phyloP scores from a whole-genome alignment of 2,329 filamentous ascomycete species.

The Cladophialophora chaetospira region DNA sequence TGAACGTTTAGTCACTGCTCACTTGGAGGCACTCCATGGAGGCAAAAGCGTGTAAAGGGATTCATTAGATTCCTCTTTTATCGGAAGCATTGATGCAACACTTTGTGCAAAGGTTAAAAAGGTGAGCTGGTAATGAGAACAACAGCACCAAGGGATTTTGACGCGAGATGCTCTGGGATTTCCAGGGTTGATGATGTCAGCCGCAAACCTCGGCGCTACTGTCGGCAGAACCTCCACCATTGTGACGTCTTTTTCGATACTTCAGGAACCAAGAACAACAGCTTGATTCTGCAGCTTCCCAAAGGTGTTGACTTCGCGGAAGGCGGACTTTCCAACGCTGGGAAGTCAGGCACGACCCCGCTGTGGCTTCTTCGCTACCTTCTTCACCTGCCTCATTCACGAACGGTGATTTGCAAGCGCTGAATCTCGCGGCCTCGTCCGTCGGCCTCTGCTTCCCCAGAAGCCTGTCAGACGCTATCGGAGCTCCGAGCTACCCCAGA shows the following conservation, averaged over 20 bases:
- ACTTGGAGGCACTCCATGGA: too few species aligned
- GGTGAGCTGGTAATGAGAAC: too few species aligned
- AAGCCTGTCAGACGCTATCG: background rate
- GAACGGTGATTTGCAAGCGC: background rate
- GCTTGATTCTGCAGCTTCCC: background rate
- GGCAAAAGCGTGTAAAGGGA: too few species aligned
- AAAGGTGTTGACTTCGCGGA: background rate
- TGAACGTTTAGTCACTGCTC: too few species aligned
- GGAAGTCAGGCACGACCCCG: background rate
- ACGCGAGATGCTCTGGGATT: too few species aligned
- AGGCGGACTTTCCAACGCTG: too few species aligned
- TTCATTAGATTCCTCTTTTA: too few species aligned
- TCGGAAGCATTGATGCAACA: too few species aligned
- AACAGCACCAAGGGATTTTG: too few species aligned
- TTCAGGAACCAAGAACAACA: background rate
- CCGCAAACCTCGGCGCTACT: background rate
- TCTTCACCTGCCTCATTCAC: background rate
- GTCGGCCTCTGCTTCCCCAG: background rate
- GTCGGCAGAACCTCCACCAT: background rate
- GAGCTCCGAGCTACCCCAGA: constrained; percentile 5
- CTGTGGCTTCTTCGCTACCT: background rate
- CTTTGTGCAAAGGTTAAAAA: too few species aligned
- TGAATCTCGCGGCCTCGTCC: background rate
- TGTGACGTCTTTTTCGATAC: background rate
- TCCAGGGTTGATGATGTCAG: background rate